phyloP scores from a whole-genome alignment of 2,329 filamentous ascomycete species.

The Fusarium heterosporum region DNA sequence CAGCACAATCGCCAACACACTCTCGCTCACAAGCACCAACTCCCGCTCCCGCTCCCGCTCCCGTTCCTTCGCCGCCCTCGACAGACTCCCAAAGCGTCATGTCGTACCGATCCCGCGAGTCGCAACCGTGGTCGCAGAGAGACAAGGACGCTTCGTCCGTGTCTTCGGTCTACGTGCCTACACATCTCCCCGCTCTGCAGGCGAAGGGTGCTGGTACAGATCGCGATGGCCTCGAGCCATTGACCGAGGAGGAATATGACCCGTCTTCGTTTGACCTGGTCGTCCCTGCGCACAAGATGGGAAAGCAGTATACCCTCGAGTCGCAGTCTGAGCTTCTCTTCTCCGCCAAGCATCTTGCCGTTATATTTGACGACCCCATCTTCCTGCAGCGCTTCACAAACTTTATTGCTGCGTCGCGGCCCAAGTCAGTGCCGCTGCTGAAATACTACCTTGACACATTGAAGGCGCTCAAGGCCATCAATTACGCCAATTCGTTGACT shows the following conservation, averaged over 20 bases:
- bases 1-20: not conserved
- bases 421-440: conserved; percentile 72
- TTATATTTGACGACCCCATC: conserved; percentile 73
- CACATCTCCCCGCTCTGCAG: conserved; percentile 35
- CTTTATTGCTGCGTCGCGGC: conserved; percentile 70
- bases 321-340: conserved; percentile 73
- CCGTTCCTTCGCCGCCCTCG: conserved; percentile 18
- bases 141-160: conserved; percentile 35
- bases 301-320: conserved; percentile 66
- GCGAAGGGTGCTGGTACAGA: conserved; percentile 34
- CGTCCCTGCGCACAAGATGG: conserved; percentile 35
- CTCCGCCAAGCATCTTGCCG: conserved; percentile 71
- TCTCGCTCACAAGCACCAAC: not conserved
- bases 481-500: conserved; percentile 76
- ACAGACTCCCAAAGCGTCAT: conserved; percentile 27
- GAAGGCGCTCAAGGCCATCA: conserved; percentile 77
- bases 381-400: conserved; percentile 74
- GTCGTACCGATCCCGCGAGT: conserved; percentile 31
- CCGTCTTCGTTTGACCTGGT: conserved; percentile 43
- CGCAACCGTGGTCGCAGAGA: conserved; percentile 26
- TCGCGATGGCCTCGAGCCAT: conserved; percentile 35
- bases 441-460: conserved; percentile 78
- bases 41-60: not conserved
- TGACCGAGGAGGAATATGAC: conserved; percentile 42
- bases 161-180: conserved; percentile 31